Base-by-base conservation (phyloP, 208 protist genomes). In the Acanthamoeba divionensis region DNA sequence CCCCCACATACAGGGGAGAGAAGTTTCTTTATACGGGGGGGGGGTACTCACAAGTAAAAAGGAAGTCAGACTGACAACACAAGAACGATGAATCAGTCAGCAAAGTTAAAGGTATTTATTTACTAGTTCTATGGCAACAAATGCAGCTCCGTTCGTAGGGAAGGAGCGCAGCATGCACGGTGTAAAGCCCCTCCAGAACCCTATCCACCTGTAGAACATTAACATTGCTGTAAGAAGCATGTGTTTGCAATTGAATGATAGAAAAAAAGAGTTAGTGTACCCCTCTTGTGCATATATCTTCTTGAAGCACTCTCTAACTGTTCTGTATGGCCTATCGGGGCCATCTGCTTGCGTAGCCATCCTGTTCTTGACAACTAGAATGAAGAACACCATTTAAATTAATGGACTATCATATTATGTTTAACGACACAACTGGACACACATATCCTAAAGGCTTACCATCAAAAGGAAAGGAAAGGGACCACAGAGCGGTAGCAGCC, bases 141-240 rank as follows among this genome's bases (percentile, higher is more conserved):
- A 86, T 1, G 77, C 77, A 2, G 77, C 77, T n/a, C 77, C 77
- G 29, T 86, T 86, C 54, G 77, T 86, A 36, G 77, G 77, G 31
- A 86, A 86, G 21, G 77, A 86, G 10, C 77, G 77, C 12, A 86
- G 77, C 77, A 86, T 86, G 77, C 77, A 86, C 36, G 77, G 77
- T 36, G 77, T 86, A 57, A 86, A 86, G 12, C 77, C 77, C 33
- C 77, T 50, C 77, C 77, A 86, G 54, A 86, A 86, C 9, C 77
- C 77, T 50, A 86, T 31, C 77, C 77, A 86, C 36, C 77, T 86
- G 48, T 0, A 54, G 45, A 6, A 73, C 65, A 44, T 36, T 10
- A 41, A 41, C 36, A n/a, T n/a, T 41, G 36, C 36, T 41, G n/a
- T n/a, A n/a, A n/a, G n/a, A n/a, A n/a, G n/a, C n/a, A n/a, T n/a